phyloP scores from a whole-genome alignment of 1,284 basidiomycete species.

The Malassezia sympodialis region DNA sequence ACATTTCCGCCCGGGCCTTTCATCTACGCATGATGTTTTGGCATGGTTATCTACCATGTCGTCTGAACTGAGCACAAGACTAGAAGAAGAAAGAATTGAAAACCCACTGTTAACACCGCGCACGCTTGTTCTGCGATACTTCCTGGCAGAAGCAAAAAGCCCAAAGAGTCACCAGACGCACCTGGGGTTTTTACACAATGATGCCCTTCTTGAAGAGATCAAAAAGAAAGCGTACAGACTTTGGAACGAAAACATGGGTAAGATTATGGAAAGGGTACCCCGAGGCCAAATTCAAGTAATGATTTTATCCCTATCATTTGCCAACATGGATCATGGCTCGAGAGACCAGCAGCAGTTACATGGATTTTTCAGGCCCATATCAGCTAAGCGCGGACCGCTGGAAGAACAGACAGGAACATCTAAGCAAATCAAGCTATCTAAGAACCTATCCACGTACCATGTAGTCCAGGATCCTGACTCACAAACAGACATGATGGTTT shows the following conservation, averaged over 20 bases:
- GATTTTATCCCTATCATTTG: slow-evolving; percentile 8
- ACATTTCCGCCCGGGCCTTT: slow-evolving; percentile 32
- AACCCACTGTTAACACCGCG: slow-evolving; percentile 71
- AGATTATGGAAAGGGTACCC: background rate
- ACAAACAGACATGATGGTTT: slow-evolving; percentile 9
- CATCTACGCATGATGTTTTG: slow-evolving; percentile 44
- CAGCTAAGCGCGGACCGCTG: background rate
- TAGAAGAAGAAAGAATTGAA: slow-evolving; percentile 68
- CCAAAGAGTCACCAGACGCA: slow-evolving; percentile 62
- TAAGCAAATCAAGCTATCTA: background rate
- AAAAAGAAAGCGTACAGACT: slow-evolving; percentile 68
- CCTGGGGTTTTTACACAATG: slow-evolving; percentile 60
- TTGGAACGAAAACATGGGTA: slow-evolving; percentile 60
- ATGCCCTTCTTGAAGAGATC: slow-evolving; percentile 56
- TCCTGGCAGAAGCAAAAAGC: slow-evolving; percentile 55
- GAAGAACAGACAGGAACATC: background rate
- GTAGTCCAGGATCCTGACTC: background rate
- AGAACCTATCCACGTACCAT: background rate
- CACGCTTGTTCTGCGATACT: slow-evolving; percentile 60
- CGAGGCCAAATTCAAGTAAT: background rate
- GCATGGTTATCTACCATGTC: slow-evolving; percentile 86
- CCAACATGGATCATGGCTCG: slow-evolving; percentile 6
- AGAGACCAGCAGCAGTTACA: slow-evolving; percentile 10
- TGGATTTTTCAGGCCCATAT: background rate
- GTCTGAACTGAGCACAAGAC: slow-evolving; percentile 72